Evolutionary conservation across 176 grass and related monocot species (phyloP), one percentile per base, ranked within the genome.

Genomic region (Aegilops tauschii): DNA sequence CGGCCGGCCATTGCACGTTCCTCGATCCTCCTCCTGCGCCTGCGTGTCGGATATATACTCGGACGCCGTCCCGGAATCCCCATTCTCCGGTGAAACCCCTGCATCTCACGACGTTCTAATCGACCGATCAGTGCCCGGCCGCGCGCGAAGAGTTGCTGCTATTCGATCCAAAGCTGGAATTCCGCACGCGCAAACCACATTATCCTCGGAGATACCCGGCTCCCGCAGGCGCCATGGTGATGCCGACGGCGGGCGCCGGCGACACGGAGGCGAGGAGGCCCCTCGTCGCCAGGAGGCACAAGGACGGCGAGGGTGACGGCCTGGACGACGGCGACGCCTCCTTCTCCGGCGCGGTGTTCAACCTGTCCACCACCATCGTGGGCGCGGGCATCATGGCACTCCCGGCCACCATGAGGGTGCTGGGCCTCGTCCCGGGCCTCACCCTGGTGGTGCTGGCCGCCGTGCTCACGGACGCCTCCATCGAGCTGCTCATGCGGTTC

Each of bases 381-480:
- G 96, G 96, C 34, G 96, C 93, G 0, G 96, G 96, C 39, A 96
- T 98, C 87, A 98, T 98, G 96, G 94, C 96, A 28, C 92, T 98
- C 63, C 96, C 93, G 31, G 96, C 93, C 82, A 96, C 96, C 69
- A 98, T 96, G 93, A 94, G 88, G 61, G 93, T 98, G 71, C 74
- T 98, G 29, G 96, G 96, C 49, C 92, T 96, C 67, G 80, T 90
- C 30, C 96, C 93, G 5, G 96, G 93, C 13, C 85, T 98, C 17
- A 78, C 81, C 47, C 44, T 96, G 32, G 87, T 96, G 21, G 82
- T 96, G 83, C 95, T 98, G 21, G 83, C 88, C 28, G 93, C 93
- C 63, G 61, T 95, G 80, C 87, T 98, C 82, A 94, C 96, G 3
- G 96, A 98, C 34, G 80, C 90, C 16, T 98, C 96, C 64, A 96